Base-by-base conservation (phyloP, 805 yeast genomes). In the Yamadazyma scolyti region DNA sequence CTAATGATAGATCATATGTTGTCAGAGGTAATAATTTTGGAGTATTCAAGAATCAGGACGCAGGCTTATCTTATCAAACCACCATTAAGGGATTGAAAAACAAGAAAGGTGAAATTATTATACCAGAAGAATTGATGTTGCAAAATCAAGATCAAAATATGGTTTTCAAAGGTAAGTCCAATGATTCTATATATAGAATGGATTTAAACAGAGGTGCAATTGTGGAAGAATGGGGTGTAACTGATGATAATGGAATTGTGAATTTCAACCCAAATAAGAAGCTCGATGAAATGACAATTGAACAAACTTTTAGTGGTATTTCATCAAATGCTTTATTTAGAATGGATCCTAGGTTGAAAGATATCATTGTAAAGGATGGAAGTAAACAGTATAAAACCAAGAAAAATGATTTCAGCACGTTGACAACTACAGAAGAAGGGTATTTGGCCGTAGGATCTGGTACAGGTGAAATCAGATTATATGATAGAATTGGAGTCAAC, bases 221-320 rank as follows among this genome's bases (percentile, higher is more conserved):
- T 31, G 82, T 88, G n/a, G 96, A 88, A 51, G 93, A 85, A 50
- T 88, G 95, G 93, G 60, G 70, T 20, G 66, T 82, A 13, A 47
- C 52, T 14, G 67, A 65, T 16, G 71, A 71, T 31, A 40, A 68
- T 6, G 65, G 77, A 12, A 64, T 79, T 17, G 73, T 71, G 11
- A 66, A 72, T 18, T 79, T 77, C 52, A 82, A 81, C 2, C 89
- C 95, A 4, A 66, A 76, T n/a, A 56, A 70, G 30, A 87, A 86
- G 55, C 82, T 79, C 46, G 75, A 85, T 22, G 94, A 82, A 50
- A 58, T 80, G 50, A 75, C 88, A 0, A 71, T 63, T 4, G 96
- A 88, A 44, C 80, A 75, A 39, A 82, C 88, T 0, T 71, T 88
- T 36, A 53, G 80, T 25, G 96, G 95, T 39, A 59, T 82, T 4